These are phyloP conservation scores for Cercospora sp. DNA, from an alignment of 2,329 filamentous ascomycete species.

Conservation along the genomic window DNA sequence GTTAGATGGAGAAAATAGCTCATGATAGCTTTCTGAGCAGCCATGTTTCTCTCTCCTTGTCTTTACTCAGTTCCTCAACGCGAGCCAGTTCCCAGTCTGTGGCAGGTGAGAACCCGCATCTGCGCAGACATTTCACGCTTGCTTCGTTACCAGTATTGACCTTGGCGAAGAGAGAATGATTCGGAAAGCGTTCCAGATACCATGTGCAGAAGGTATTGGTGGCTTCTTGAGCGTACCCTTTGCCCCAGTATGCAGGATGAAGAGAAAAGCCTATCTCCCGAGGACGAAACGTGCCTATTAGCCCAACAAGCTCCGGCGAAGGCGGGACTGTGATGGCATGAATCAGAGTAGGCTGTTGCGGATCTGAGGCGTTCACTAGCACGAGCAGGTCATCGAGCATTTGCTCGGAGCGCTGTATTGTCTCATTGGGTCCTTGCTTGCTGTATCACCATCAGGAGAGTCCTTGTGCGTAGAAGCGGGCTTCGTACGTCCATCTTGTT, in stretches of 20 bases:
- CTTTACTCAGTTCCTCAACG: not conserved
- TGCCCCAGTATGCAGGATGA: slow-evolving; percentile 22
- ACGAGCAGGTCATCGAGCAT: slow-evolving; percentile 28
- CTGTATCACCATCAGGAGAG: slow-evolving; percentile 10
- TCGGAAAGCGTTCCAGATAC: slow-evolving; percentile 15
- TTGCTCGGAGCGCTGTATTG: slow-evolving; percentile 15
- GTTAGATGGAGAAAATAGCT: not conserved
- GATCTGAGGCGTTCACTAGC: slow-evolving; percentile 18
- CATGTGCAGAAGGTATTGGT: slow-evolving; percentile 21
- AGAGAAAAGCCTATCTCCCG: slow-evolving; percentile 27
- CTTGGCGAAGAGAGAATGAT: slow-evolving; percentile 24
- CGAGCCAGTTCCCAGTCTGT: not conserved
- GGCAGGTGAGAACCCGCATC: slow-evolving; percentile 21
- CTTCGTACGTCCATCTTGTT: slow-evolving; percentile 23
- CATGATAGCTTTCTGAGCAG: not conserved
- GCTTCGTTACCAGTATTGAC: slow-evolving; percentile 22
- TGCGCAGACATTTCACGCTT: slow-evolving; percentile 20
- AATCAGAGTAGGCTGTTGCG: slow-evolving; percentile 19
- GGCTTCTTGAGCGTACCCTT: slow-evolving; percentile 24
- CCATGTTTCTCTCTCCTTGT: slow-evolving; percentile 6
- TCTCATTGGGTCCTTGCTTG: slow-evolving; percentile 23
- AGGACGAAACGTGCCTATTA: slow-evolving; percentile 25
- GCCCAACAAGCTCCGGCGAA: slow-evolving; percentile 19
- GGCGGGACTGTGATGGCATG: slow-evolving; percentile 20
- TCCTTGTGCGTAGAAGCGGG: not conserved